Evolutionary conservation across 2,329 filamentous ascomycete genomes (phyloP).

Genomic region (Eurotiales sp.): DNA sequence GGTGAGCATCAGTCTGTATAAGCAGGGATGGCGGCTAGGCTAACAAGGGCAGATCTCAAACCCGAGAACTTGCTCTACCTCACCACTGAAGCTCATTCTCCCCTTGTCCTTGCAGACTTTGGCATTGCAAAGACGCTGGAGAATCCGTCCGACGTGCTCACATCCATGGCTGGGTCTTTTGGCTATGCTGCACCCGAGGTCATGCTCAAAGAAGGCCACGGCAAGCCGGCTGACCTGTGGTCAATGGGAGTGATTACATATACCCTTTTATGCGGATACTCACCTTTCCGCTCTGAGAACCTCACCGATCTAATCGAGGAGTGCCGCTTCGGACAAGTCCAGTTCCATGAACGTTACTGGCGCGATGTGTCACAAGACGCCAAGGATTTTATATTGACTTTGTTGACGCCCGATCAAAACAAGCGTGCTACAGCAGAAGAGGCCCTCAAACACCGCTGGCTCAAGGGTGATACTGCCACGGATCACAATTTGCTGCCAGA

Average conservation of each 20-base stretch:
- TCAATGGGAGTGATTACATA: slow-evolving; percentile 98
- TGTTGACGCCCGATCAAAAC: slow-evolving; percentile 75
- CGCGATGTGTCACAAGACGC: slow-evolving; percentile 93
- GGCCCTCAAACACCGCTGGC: slow-evolving; percentile 79
- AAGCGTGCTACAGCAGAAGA: slow-evolving; percentile 75
- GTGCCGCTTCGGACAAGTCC: slow-evolving; percentile 75
- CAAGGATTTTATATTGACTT: slow-evolving; percentile 83
- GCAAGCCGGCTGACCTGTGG: slow-evolving; percentile 99
- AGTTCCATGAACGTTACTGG: slow-evolving; percentile 99
- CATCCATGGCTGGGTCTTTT: slow-evolving; percentile 97
- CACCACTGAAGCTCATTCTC: slow-evolving; percentile 70
- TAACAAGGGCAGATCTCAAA: slow-evolving; percentile 70
- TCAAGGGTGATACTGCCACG: slow-evolving; percentile 84
- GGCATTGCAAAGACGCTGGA: slow-evolving; percentile 98
- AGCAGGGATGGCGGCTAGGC: neutral
- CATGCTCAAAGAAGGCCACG: slow-evolving; percentile 96
- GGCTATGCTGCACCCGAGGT: slow-evolving; percentile 97
- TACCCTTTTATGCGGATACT: slow-evolving; percentile 95
- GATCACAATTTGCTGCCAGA: slow-evolving; percentile 97
- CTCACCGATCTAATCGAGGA: slow-evolving; percentile 91
- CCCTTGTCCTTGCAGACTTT: slow-evolving; percentile 92
- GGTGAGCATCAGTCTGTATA: slow-evolving; percentile 52
- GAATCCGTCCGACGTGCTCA: slow-evolving; percentile 83
- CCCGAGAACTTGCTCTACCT: slow-evolving; percentile 96
- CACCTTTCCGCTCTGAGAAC: slow-evolving; percentile 93